These are phyloP conservation scores for Fusarium foetens DNA, from an alignment of 2,329 filamentous ascomycete genomes.

Conservation along the genomic window DNA sequence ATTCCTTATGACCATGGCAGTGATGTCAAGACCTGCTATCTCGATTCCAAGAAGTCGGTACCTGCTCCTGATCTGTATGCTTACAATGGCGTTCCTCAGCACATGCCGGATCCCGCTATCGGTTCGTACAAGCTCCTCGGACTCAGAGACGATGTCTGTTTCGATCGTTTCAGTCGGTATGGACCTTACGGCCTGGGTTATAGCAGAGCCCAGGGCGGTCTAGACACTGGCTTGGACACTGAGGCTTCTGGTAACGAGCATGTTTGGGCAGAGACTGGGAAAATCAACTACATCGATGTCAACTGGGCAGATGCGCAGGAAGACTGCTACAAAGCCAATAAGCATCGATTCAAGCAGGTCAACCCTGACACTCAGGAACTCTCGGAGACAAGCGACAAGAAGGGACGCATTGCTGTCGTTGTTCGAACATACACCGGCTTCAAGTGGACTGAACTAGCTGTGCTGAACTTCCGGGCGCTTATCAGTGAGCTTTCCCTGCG, in stretches of 20 bases:
- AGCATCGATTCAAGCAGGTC: slow-evolving; percentile 64
- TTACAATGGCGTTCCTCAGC: slow-evolving; percentile 76
- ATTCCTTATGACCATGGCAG: slow-evolving; percentile 73
- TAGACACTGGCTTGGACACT: slow-evolving; percentile 75
- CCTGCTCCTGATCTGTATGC: slow-evolving; percentile 72
- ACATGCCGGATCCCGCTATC: slow-evolving; percentile 80
- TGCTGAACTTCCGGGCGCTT: slow-evolving; percentile 84
- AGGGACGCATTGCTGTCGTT: slow-evolving; percentile 76
- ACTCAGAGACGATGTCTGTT: slow-evolving; percentile 81
- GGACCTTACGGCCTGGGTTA: slow-evolving; percentile 92
- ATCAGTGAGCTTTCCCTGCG: slow-evolving; percentile 80
- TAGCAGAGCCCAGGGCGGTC: slow-evolving; percentile 74
- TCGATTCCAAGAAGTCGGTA: slow-evolving; percentile 68
- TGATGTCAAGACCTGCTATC: slow-evolving; percentile 69
- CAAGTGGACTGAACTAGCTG: slow-evolving; percentile 78
- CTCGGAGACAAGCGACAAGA: slow-evolving; percentile 49
- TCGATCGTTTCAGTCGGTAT: slow-evolving; percentile 85
- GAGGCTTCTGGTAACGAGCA: slow-evolving; percentile 74
- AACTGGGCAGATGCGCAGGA: slow-evolving; percentile 67
- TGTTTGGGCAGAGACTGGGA: slow-evolving; percentile 65
- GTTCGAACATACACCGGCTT: slow-evolving; percentile 85
- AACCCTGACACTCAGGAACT: slow-evolving; percentile 54
- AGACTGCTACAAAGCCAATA: slow-evolving; percentile 68
- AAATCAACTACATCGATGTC: slow-evolving; percentile 65
- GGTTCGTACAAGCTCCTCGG: slow-evolving; percentile 82